Evolutionary conservation across 192 early-diverging fungal genomes (phyloP).

Genomic region (Entomortierella lignicola): DNA sequence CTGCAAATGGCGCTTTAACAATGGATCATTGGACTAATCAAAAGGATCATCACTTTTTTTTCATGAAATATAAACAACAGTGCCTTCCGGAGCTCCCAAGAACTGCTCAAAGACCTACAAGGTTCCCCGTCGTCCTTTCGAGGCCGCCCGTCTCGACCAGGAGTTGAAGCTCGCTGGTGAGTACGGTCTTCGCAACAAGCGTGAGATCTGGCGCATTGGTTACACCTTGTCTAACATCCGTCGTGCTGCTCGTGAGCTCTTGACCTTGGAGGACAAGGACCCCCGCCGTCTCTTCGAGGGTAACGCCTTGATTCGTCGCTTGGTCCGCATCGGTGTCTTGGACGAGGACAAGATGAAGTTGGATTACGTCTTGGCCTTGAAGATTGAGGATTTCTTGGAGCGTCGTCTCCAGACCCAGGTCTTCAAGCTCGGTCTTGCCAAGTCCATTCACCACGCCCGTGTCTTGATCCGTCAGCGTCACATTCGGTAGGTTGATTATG

Average conservation of each 20-base stretch:
- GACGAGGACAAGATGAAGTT: slow-evolving; percentile 98
- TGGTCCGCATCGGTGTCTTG: slow-evolving; percentile 98
- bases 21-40: neutral
- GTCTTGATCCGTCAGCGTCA: slow-evolving; percentile 98
- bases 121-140: slow-evolving; percentile 97
- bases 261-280: slow-evolving; percentile 96
- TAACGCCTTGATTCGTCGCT: slow-evolving; percentile 98
- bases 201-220: slow-evolving; percentile 98
- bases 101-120: slow-evolving; percentile 87
- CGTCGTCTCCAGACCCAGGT: slow-evolving; percentile 98
- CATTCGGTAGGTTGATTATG: slow-evolving; percentile 74
- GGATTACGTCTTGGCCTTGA: slow-evolving; percentile 98
- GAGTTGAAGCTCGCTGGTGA: slow-evolving; percentile 96
- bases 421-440: slow-evolving; percentile 97
- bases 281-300: slow-evolving; percentile 98
- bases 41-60: neutral
- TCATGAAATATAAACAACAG: too few species aligned
- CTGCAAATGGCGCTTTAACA: neutral
- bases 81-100: slow-evolving; percentile 59
- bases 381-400: slow-evolving; percentile 99
- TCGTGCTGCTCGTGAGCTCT: slow-evolving; percentile 99
- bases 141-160: slow-evolving; percentile 95
- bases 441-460: slow-evolving; percentile 99
- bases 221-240: slow-evolving; percentile 98
- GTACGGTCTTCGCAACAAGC: slow-evolving; percentile 98